These are phyloP conservation scores for Xeromyces bisporus DNA, from an alignment of 495 filamentous ascomycete species.

Conservation along the genomic window DNA sequence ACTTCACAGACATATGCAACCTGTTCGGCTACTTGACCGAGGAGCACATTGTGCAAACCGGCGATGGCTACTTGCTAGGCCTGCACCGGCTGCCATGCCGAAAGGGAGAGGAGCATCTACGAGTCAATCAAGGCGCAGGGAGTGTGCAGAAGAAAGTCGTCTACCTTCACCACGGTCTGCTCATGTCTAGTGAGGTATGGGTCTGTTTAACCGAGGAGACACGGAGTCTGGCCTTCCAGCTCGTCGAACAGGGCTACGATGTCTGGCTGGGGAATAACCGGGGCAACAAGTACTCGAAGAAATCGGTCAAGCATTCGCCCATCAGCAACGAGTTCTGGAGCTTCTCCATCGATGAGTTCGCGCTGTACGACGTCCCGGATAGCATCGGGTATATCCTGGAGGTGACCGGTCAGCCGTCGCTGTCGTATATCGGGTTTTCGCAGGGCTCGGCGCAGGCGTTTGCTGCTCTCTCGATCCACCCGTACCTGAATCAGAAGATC, in stretches of 20 bases:
- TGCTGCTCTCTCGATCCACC: slow-evolving; percentile 85
- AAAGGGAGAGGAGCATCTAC: slow-evolving; percentile 55
- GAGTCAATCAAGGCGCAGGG: slow-evolving; percentile 53
- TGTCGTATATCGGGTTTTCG: slow-evolving; percentile 93
- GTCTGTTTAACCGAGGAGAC: slow-evolving; percentile 78
- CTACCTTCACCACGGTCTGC: slow-evolving; percentile 86
- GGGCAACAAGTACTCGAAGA: slow-evolving; percentile 98
- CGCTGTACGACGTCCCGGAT: slow-evolving; percentile 92
- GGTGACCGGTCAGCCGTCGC: slow-evolving; percentile 63
- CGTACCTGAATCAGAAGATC: slow-evolving; percentile 77
- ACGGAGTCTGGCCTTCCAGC: slow-evolving; percentile 68
- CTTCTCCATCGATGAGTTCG: slow-evolving; percentile 96
- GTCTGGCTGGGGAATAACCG: slow-evolving; percentile 97
- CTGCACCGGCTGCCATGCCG: slow-evolving; percentile 73
- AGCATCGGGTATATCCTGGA: slow-evolving; percentile 81
- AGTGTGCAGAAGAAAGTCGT: slow-evolving; percentile 70
- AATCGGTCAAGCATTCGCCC: slow-evolving; percentile 58
- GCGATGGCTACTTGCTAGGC: slow-evolving; percentile 84
- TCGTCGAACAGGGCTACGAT: slow-evolving; percentile 88
- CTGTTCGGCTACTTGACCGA: slow-evolving; percentile 83
- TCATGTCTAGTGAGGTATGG: slow-evolving; percentile 99
- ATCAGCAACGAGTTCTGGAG: slow-evolving; percentile 75
- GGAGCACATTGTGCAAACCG: slow-evolving; percentile 88
- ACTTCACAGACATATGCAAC: slow-evolving; percentile 83
- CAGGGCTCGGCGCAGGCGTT: slow-evolving; percentile 96